Evolutionary conservation across 495 filamentous ascomycete genomes (phyloP), one percentile per base, ranked within the genome.

Genomic region (Daldinia childiae): DNA sequence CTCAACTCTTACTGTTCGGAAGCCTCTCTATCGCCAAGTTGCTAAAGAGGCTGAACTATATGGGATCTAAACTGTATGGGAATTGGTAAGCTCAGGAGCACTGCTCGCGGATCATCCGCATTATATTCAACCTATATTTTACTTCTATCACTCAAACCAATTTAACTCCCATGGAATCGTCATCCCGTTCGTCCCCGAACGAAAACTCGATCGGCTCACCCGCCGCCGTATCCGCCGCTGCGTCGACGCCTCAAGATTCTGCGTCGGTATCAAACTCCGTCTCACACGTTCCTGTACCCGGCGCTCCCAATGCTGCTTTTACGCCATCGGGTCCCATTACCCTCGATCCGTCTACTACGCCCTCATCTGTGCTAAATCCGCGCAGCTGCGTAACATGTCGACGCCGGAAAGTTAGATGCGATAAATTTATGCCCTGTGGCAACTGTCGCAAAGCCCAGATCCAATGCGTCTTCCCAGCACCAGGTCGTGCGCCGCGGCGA

Each of bases 361-460:
- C 80, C 19, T 78, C 80, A 3, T 72, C 73, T 14, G 76, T 75
- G 24, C 73, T 90, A 9, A 91, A 89, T 72, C 85, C 90, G 8
- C 86, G 93, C 62, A 94, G 91, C 69, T 97, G 93, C 78, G 88
- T 93, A 2, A 95, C 92, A 29, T 97, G 93, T 76, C 86, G 93
- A 24, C 87, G 90, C 66, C 84, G 93, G 52, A 97, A 97, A 77
- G 93, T 95, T 4, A 90, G 90, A 62, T 97, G 94, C 79, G 92
- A 98, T 82, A 97, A 97, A 79, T 83, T 87, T 48, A 85, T 84
- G 73, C 93, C 93, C 5, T 97, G 94, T 80, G 89, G 89, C 58
- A 96, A 97, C 74, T 97, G 94, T 79, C 85, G 86, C 55, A 90
- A 90, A 73, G 90, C 90, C 9, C 88, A 89, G 29, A 91, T 91